Conservation (phyloP, 805 yeast species). For the Nakazawaea molendinolei region DNA sequence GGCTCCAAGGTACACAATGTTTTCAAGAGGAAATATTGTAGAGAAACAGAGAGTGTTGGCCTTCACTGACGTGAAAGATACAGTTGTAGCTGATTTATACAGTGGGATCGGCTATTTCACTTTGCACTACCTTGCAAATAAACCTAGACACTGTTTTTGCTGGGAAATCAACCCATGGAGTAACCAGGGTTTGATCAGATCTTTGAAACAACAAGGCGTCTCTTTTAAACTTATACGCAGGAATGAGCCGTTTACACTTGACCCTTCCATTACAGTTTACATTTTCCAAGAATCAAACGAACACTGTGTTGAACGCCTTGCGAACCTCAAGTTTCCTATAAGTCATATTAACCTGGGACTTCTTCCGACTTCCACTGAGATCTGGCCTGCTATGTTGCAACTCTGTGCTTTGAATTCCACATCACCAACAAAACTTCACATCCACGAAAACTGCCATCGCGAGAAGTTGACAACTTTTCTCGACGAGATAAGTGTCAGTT, state of each 20-base stretch:
- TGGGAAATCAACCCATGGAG: conserved; percentile 91
- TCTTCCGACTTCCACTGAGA: conserved; percentile 59
- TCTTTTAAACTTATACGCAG: conserved; percentile 27
- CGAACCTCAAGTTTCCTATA: conserved; percentile 22
- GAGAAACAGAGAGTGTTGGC: conserved; percentile 64
- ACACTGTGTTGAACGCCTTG: conserved; percentile 36
- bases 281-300: conserved; percentile 64
- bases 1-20: conserved; percentile 86
- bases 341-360: conserved; percentile 73
- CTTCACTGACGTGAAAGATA: conserved; percentile 29
- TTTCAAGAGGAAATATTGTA: conserved; percentile 78
- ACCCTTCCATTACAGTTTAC: conserved; percentile 27
- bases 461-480: conserved; percentile 31
- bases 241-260: conserved; percentile 17
- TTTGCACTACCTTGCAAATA: conserved; percentile 51
- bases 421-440: conserved; percentile 37
- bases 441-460: conserved; percentile 68
- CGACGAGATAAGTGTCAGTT: conserved; percentile 14
- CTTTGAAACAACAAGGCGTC: conserved; percentile 40
- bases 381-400: conserved; percentile 47
- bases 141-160: conserved; percentile 51
- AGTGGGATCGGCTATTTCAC: conserved; percentile 86
- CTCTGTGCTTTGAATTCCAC: conserved; percentile 13
- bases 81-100: conserved; percentile 60
- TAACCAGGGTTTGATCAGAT: conserved; percentile 58